These are phyloP conservation scores for Raphanus hybrid DNA, from an alignment of 441 rosid species.

Conservation along the genomic window DNA sequence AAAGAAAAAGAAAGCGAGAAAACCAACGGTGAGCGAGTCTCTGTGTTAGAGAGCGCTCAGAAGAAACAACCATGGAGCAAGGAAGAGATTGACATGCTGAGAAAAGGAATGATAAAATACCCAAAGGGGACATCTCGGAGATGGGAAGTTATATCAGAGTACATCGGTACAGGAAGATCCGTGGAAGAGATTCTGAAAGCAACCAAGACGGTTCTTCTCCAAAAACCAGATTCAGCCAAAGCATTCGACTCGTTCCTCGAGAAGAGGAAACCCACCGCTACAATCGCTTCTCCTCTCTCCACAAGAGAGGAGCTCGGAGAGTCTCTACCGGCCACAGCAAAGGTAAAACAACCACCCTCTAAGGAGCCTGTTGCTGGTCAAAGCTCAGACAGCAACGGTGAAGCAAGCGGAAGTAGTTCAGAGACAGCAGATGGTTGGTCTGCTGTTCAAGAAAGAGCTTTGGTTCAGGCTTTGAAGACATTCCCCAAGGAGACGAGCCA, in stretches of 20 bases:
- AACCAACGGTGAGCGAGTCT: conserved; percentile 50
- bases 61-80: conserved; percentile 87
- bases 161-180: conserved; percentile 86
- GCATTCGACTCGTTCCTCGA: conserved; percentile 97
- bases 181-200: conserved; percentile 97
- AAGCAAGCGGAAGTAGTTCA: conserved; percentile 43
- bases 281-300: conserved; percentile 87
- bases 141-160: conserved; percentile 98
- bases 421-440: conserved; percentile 88
- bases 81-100: conserved; percentile 91
- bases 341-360: conserved; percentile 30
- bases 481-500: conserved; percentile 91
- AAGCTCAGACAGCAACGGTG: conserved; percentile 43
- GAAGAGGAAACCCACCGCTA: conserved; percentile 81
- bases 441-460: conserved; percentile 91
- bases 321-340: conserved; percentile 46
- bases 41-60: conserved; percentile 44
- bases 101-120: conserved; percentile 87
- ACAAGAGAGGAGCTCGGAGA: conserved; percentile 72
- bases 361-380: conserved; percentile 52
- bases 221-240: conserved; percentile 89
- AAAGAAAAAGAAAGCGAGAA: conserved; percentile 51
- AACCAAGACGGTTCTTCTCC: conserved; percentile 93
- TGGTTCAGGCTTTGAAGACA: conserved; percentile 91
- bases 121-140: conserved; percentile 96